These are phyloP conservation scores for Trifolium pratense DNA, from an alignment of 306 rosid species.

Conservation along the genomic window DNA sequence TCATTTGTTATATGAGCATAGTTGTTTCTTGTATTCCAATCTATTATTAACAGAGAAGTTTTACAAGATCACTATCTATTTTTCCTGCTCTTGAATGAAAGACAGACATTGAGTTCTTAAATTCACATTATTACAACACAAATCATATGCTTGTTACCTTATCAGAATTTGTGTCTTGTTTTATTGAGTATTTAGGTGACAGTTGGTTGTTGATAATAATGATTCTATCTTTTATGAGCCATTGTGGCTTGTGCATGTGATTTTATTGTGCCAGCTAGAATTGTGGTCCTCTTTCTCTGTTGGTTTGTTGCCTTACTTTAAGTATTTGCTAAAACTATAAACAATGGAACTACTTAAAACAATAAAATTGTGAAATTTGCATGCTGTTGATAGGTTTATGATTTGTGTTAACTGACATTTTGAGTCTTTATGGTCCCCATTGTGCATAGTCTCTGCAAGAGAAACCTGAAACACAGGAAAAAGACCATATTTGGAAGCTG, in stretches of 20 bases:
- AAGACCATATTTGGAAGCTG: constrained; percentile 4
- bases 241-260: background rate
- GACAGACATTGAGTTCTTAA: too few relatives aligned
- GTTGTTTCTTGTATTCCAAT: background rate
- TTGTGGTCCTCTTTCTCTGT: background rate
- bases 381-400: background rate
- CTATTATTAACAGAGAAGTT: constrained; percentile 10
- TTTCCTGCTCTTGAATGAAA: constrained; percentile 19
- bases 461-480: background rate
- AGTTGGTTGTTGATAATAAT: too few relatives aligned
- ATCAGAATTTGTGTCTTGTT: too few relatives aligned
- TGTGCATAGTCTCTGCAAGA: background rate
- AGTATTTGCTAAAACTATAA: background rate
- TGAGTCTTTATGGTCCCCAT: background rate
- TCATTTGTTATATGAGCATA: constrained; percentile 18
- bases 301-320: background rate
- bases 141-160: too few relatives aligned
- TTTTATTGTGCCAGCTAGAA: too few relatives aligned
- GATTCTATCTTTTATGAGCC: background rate
- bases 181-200: too few relatives aligned
- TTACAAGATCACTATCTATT: constrained; percentile 1
- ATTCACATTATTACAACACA: too few relatives aligned
- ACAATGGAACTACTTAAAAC: too few relatives aligned
- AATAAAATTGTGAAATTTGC: background rate
- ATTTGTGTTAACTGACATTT: background rate